Conservation (phyloP, 768 basidiomycete genomes). For the Lactarius hatsudake region DNA sequence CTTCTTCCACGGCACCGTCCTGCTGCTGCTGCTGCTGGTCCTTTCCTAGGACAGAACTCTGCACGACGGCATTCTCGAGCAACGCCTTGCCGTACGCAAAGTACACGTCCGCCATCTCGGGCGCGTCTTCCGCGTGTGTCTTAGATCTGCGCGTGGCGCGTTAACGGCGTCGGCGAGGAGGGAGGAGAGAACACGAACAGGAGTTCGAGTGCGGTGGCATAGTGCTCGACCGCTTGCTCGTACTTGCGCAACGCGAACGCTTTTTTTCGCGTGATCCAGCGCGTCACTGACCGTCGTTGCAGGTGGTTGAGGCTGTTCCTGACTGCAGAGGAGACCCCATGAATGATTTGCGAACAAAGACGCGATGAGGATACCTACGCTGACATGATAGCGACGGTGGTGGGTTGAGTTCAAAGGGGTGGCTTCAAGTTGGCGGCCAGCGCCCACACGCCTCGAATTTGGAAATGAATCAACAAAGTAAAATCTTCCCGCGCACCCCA, state of each 20-base stretch:
- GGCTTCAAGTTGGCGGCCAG: not conserved
- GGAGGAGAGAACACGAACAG: constrained; percentile 52
- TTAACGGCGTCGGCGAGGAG: not conserved
- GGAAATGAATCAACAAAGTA: constrained; percentile 5
- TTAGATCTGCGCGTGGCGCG: constrained; percentile 47
- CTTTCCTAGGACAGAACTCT: constrained; percentile 86
- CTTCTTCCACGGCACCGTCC: constrained; percentile 41
- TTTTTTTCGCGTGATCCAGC: constrained; percentile 81
- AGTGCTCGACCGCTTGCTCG: constrained; percentile 81
- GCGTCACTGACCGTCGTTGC: constrained; percentile 49
- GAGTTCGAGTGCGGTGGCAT: constrained; percentile 80
- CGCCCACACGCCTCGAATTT: not conserved
- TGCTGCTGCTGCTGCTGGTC: constrained; percentile 61
- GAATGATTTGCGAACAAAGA: not conserved
- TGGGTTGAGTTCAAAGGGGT: not conserved
- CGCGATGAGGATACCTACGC: constrained; percentile 15
- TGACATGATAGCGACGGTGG: constrained; percentile 4
- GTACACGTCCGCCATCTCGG: constrained; percentile 83
- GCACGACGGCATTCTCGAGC: constrained; percentile 86
- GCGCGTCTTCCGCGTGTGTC: constrained; percentile 74
- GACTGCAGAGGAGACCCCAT: not conserved
- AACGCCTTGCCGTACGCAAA: constrained; percentile 91
- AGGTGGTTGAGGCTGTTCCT: constrained; percentile 4
- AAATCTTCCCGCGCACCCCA: constrained; percentile 2
- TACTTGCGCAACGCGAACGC: constrained; percentile 85